phyloP scores from a whole-genome alignment of 805 yeast species.

The Saccharomycopsis malanga region DNA sequence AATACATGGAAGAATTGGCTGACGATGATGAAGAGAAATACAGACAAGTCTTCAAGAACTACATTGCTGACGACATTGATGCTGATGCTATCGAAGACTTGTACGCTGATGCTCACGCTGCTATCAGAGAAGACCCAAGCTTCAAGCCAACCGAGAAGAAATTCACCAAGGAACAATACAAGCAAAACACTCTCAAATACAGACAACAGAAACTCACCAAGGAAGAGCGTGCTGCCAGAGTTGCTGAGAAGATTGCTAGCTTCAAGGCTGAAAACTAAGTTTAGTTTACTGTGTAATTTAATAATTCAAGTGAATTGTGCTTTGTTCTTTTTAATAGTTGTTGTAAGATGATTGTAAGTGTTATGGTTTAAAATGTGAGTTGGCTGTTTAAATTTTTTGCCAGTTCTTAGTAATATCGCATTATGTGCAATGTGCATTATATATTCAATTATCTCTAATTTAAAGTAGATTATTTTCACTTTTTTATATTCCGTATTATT shows the following conservation, averaged over 20 bases:
- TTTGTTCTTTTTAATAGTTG: too few relatives aligned
- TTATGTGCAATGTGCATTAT: too few relatives aligned
- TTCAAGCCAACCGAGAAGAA: conserved; percentile 85
- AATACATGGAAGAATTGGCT: conserved; percentile 99
- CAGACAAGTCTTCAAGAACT: conserved; percentile 91
- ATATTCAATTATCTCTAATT: too few relatives aligned
- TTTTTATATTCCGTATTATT: too few relatives aligned
- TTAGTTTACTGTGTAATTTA: not conserved
- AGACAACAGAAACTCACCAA: conserved; percentile 79
- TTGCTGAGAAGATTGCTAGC: conserved; percentile 91
- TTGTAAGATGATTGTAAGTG: too few relatives aligned
- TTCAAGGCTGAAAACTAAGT: conserved; percentile 42
- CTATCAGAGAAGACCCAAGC: conserved; percentile 93
- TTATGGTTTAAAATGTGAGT: too few relatives aligned
- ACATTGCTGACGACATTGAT: conserved; percentile 94
- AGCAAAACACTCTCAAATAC: conserved; percentile 94
- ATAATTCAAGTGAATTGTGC: too few relatives aligned
- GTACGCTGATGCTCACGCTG: conserved; percentile 89
- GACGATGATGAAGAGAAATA: conserved; percentile 99
- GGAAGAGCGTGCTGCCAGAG: conserved; percentile 84
- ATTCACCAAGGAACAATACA: conserved; percentile 96
- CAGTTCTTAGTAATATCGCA: too few relatives aligned
- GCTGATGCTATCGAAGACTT: conserved; percentile 95
- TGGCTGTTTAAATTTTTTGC: too few relatives aligned
- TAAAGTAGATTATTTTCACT: too few relatives aligned